Conservation (phyloP, 2,329 filamentous ascomycete species). For the Verticillium longisporum region DNA sequence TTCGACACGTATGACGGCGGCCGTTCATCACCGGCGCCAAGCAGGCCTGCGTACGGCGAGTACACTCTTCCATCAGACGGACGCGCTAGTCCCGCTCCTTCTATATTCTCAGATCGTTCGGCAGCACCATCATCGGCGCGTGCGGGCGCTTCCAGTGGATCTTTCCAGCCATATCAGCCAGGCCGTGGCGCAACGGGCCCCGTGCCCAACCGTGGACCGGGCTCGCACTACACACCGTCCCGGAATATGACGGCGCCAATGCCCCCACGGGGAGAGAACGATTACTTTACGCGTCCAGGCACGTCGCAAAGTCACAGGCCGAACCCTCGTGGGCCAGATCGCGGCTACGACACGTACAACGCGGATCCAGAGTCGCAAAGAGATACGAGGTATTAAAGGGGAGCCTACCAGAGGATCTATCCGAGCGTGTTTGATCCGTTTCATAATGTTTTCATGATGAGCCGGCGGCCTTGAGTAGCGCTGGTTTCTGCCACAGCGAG, state of each 20-base stretch:
- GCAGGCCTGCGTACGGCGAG: conserved; percentile 3
- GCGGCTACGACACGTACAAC: conserved; percentile 21
- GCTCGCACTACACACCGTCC: conserved; percentile 27
- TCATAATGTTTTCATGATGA: conserved; percentile 9
- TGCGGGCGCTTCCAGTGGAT: conserved; percentile 8
- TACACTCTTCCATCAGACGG: conserved; percentile 16
- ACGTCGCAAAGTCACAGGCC: conserved; percentile 15
- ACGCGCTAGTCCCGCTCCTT: conserved; percentile 25
- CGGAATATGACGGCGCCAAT: conserved; percentile 39
- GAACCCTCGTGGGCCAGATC: conserved; percentile 15
- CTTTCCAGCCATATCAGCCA: conserved; percentile 18
- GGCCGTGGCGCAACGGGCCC: conserved; percentile 33
- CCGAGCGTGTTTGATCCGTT: not conserved
- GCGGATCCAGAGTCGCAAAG: conserved; percentile 24
- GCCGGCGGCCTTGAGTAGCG: not conserved
- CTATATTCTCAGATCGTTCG: conserved; percentile 15
- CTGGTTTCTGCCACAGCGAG: not conserved
- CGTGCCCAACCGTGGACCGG: conserved; percentile 23
- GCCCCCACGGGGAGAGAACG: conserved; percentile 20
- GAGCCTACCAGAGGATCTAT: not conserved
- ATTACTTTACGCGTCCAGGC: conserved; percentile 19
- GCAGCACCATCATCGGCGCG: conserved; percentile 13
- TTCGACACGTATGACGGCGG: conserved; percentile 20
- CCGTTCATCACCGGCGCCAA: conserved; percentile 5
- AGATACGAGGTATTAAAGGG: conserved; percentile 18